A percentile compares a stretch with the other conserved stretches of the same genome.
Evolutionary conservation across 225 moss, liverwort and hornwort species (phyloP).

Genomic region (Sphagnum tenellum): DNA sequence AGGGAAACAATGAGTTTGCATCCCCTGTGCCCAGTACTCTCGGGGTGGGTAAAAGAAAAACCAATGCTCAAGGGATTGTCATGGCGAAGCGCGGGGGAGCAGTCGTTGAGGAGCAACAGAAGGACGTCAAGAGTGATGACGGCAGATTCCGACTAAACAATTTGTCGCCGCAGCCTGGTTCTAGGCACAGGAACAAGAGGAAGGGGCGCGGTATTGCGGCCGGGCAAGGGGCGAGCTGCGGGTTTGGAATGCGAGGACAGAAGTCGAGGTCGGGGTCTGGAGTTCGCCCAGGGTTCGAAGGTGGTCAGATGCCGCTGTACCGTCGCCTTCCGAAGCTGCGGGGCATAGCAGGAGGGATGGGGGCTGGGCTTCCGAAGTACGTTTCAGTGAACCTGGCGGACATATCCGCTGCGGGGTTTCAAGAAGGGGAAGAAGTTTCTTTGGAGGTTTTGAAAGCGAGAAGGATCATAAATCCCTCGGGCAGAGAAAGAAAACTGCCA

Average conservation of each 20-base stretch:
- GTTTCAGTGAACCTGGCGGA: constrained; percentile 73
- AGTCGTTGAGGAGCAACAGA: too few relatives aligned
- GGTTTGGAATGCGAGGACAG: constrained; percentile 90
- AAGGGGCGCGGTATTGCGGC: constrained; percentile 96
- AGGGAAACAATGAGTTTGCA: too few relatives aligned
- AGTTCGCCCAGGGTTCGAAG: constrained; percentile 85
- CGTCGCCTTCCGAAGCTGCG: constrained; percentile 75
- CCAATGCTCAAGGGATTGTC: too few relatives aligned
- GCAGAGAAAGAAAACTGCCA: constrained; percentile 62
- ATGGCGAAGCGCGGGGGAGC: too few relatives aligned
- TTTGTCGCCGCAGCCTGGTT: constrained; percentile 78
- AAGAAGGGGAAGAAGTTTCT: constrained; percentile 80
- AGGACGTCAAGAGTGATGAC: constrained; percentile 6
- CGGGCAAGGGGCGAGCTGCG: constrained; percentile 88
- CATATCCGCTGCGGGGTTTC: constrained; percentile 45
- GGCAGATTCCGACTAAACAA: constrained; percentile 71
- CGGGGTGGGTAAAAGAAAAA: too few relatives aligned
- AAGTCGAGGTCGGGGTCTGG: constrained; percentile 91
- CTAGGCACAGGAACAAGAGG: constrained; percentile 80
- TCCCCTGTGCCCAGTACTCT: too few relatives aligned
- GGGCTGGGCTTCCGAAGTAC: constrained; percentile 79
- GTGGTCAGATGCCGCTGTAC: constrained; percentile 87
- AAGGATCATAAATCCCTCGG: constrained; percentile 71
- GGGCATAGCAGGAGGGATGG: constrained; percentile 93
- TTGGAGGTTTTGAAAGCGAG: constrained; percentile 58